Evolutionary conservation across 208 protist species (phyloP).

Genomic region (Tetramitus jugosus): DNA sequence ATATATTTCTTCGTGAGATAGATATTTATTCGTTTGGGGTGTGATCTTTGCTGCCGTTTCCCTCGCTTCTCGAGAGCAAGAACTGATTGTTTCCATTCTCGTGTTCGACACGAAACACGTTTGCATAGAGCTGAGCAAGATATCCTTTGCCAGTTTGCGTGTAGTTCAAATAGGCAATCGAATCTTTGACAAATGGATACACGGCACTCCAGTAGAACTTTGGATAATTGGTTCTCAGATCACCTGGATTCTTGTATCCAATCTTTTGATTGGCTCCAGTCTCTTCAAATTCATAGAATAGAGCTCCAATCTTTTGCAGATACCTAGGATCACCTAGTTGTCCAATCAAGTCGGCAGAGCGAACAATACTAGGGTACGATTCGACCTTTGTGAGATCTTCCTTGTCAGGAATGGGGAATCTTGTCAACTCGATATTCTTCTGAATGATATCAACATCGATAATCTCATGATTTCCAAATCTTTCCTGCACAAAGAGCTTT

Average conservation of each 20-base stretch:
- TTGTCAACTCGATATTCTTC: conserved; percentile 19
- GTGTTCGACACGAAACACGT: conserved; percentile 23
- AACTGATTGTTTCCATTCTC: too few species aligned
- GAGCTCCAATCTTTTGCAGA: conserved; percentile 14
- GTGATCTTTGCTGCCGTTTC: too few species aligned
- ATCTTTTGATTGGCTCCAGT: background rate
- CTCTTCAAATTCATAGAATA: conserved; percentile 26
- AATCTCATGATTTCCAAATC: conserved; percentile 10
- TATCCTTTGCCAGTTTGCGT: background rate
- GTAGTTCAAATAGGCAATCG: background rate
- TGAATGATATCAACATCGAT: conserved; percentile 4
- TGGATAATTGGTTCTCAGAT: conserved; percentile 3
- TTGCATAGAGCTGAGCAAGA: background rate
- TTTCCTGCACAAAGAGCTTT: conserved; percentile 21
- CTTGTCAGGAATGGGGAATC: conserved; percentile 16
- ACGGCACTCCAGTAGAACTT: conserved; percentile 24
- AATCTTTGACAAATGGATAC: conserved; percentile 10
- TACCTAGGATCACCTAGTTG: conserved; percentile 21
- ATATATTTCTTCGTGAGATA: too few species aligned
- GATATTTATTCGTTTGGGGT: too few species aligned
- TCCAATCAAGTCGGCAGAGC: conserved; percentile 9
- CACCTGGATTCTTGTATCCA: background rate
- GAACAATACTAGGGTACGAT: conserved; percentile 3
- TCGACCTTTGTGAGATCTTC: conserved; percentile 13
- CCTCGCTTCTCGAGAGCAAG: too few species aligned